Evolutionary conservation across 331 rosid species (phyloP).

Genomic region (Malus hybrid): DNA sequence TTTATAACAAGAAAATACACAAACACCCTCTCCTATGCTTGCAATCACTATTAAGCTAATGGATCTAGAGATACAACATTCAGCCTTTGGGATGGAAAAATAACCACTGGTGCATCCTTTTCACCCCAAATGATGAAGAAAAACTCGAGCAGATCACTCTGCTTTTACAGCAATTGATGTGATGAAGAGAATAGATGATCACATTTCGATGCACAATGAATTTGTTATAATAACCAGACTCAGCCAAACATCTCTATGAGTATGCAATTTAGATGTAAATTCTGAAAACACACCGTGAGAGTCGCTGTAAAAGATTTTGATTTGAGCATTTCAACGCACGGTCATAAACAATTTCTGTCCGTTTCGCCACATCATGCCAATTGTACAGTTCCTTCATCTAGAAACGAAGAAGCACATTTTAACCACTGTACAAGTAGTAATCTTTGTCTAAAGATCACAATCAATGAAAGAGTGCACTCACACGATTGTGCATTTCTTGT

Average conservation of each 20-base stretch:
- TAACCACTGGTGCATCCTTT: neutral
- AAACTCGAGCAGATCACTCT: neutral
- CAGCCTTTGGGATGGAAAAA: neutral
- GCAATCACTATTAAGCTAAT: neutral
- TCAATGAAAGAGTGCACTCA: constrained; percentile 12
- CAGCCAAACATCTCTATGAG: neutral
- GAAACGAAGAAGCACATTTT: neutral
- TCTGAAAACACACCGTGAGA: constrained; percentile 52
- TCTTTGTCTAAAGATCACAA: neutral
- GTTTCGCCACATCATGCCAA: constrained; percentile 82
- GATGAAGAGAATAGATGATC: neutral
- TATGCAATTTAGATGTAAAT: neutral
- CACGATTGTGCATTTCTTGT: constrained; percentile 50
- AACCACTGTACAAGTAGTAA: constrained; percentile 4
- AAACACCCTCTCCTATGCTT: neutral
- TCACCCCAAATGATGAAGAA: neutral
- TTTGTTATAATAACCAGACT: neutral
- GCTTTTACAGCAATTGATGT: neutral
- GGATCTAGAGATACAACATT: neutral
- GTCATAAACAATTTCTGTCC: constrained; percentile 75
- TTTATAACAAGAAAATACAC: neutral
- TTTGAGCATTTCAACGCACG: constrained; percentile 56
- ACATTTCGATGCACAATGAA: neutral
- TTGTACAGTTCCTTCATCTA: constrained; percentile 68
- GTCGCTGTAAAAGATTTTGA: constrained; percentile 52